Evolutionary conservation across 179 eudicot species (phyloP), one percentile per base, ranked within the genome.

Genomic region (Spergularia azorica): DNA sequence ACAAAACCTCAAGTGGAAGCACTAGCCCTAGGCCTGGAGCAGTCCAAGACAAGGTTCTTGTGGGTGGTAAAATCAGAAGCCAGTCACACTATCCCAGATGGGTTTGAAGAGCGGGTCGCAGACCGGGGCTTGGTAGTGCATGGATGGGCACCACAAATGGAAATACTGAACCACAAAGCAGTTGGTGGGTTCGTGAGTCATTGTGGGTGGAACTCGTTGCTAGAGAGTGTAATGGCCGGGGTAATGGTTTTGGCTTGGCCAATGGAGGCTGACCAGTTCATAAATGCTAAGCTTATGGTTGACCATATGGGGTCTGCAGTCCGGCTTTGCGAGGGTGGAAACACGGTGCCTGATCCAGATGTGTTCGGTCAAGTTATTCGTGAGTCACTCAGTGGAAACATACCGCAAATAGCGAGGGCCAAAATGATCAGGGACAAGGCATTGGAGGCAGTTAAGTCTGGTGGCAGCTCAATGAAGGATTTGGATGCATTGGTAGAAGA

Each of bases 171-270:
- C 26, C 97, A 92, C 63, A 81, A 55, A 32, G 89, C 93, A 0
- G 84, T 88, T 38, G 90, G 86, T 0, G 91, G 90, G 75, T 92
- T 92, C 17, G 14, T 90, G 74, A 90, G 90, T 83, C 97, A 90
- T 12, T 92, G 93, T 54, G 95, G 97, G 41, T 90, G 90, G 92
- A 92, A 90, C 89, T 90, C 94, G 7, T 51, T 82, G 63, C 18
- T 88, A 70, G 97, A 92, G 76, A 86, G 86, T 8, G 20, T 90
- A 17, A 74, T 62, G 43, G 88, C 85, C 1, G 93, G 97, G 59
- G 91, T 89, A 41, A 84, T 81, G 87, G 82, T 92, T 65, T 48
- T 92, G 79, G 87, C 83, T 4, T 92, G 97, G 95, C 97, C 97
- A 20, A 92, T 88, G 95, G 93, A 90, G 67, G 93, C 90, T 9